Evolutionary conservation across 352 stramenopile genomes (phyloP).

Genomic region (Labyrinthula sp.): DNA sequence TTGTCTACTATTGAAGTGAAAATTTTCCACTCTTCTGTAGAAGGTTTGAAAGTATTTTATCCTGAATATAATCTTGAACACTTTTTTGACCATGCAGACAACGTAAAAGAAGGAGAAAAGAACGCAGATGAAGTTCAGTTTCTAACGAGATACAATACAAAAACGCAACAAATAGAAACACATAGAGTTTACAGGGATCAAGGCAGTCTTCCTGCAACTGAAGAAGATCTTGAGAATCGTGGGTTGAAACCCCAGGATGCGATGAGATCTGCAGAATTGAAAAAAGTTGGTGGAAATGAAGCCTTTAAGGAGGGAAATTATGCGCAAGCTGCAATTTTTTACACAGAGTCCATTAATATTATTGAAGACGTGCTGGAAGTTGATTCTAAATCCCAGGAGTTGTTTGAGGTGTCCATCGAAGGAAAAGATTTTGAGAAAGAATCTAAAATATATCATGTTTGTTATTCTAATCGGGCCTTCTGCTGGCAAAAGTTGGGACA

Average conservation of each 20-base stretch:
- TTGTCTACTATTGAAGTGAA: too few species aligned
- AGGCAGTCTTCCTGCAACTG: constrained; percentile 33
- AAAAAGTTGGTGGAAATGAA: constrained; percentile 49
- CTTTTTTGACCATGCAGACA: constrained; percentile 35
- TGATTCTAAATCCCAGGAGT: constrained; percentile 26
- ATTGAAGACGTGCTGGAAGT: constrained; percentile 40
- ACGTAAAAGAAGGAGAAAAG: constrained; percentile 38
- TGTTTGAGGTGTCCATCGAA: constrained; percentile 6
- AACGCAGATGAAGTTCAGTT: constrained; percentile 47
- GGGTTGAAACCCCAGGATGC: neutral
- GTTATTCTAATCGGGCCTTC: constrained; percentile 43
- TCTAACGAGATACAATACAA: constrained; percentile 41
- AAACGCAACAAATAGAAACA: constrained; percentile 40
- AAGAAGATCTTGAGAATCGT: constrained; percentile 39
- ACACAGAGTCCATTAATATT: constrained; percentile 45
- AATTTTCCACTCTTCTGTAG: constrained; percentile 46
- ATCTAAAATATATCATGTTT: constrained; percentile 33
- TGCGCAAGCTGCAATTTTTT: constrained; percentile 47
- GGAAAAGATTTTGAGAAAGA: constrained; percentile 26
- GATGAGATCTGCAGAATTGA: constrained; percentile 35
- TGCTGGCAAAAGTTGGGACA: constrained; percentile 49
- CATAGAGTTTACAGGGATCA: constrained; percentile 35
- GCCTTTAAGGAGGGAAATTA: constrained; percentile 48
- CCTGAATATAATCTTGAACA: constrained; percentile 36
- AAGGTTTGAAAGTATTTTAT: constrained; percentile 33